phyloP scores from a whole-genome alignment of 78 protist genomes.

The Dictyostelium capitatum region DNA sequence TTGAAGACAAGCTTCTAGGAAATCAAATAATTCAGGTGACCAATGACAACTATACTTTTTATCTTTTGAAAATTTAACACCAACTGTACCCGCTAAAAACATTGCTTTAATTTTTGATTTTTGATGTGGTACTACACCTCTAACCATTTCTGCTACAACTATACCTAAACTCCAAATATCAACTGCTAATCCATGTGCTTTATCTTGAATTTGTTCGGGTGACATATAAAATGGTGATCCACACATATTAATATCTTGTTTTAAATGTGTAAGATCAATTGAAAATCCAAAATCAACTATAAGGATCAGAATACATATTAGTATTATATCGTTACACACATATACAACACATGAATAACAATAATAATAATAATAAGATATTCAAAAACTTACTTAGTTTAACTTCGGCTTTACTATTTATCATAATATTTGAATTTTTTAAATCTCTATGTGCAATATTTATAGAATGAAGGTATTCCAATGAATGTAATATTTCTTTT shows the following conservation, averaged over 20 bases:
- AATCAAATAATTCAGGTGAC: constrained; percentile 78
- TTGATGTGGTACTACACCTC: constrained; percentile 77
- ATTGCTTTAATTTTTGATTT: constrained; percentile 67
- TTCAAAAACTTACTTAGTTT: constrained; percentile 55
- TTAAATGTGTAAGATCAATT: constrained; percentile 61
- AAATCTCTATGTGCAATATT: constrained; percentile 76
- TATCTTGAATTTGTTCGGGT: constrained; percentile 79
- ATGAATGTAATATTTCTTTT: constrained; percentile 47
- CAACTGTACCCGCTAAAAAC: constrained; percentile 60
- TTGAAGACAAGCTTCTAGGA: constrained; percentile 67
- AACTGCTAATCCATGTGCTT: constrained; percentile 52
- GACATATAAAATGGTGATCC: constrained; percentile 81
- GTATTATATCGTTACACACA: not conserved
- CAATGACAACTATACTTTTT: constrained; percentile 70
- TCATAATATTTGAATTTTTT: constrained; percentile 67
- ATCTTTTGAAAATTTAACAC: constrained; percentile 55
- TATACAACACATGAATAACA: no score
- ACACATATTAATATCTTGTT: constrained; percentile 75
- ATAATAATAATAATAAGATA: not conserved
- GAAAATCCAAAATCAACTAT: constrained; percentile 80
- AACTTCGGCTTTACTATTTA: constrained; percentile 80
- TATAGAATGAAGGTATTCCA: constrained; percentile 59
- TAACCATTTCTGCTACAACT: constrained; percentile 74
- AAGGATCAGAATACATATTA: not conserved
- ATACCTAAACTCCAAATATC: constrained; percentile 83